Evolutionary conservation across 495 filamentous ascomycete genomes (phyloP).

Genomic region (Talaromyces nanjingensis): DNA sequence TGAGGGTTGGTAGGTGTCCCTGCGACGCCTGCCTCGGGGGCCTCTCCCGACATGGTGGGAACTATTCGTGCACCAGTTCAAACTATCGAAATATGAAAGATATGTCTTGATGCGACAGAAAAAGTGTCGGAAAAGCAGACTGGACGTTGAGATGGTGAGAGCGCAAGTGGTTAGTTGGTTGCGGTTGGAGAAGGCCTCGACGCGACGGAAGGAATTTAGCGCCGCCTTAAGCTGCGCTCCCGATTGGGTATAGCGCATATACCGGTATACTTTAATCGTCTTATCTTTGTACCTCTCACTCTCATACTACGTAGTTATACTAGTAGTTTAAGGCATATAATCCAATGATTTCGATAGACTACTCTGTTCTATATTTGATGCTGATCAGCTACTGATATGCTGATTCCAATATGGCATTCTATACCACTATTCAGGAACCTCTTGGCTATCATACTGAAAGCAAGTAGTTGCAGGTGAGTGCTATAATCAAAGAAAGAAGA

Average conservation of each 20-base stretch:
- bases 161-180: not conserved
- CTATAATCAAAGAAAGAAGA: no score
- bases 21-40: slow-evolving; percentile 68
- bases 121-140: not conserved
- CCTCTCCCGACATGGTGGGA: slow-evolving; percentile 50
- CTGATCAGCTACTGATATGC: no score
- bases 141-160: not conserved
- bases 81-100: not conserved
- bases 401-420: no score
- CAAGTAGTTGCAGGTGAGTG: no score
- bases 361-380: no score
- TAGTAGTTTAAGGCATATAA: no score
- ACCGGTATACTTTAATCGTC: not conserved
- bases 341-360: no score
- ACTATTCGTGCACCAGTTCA: not conserved
- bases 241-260: not conserved
- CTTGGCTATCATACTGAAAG: no score
- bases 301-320: no score
- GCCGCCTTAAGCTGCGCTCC: not conserved
- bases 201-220: slow-evolving; percentile 2
- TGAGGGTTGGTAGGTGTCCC: slow-evolving; percentile 12
- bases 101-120: not conserved
- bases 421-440: no score
- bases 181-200: not conserved
- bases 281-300: no score